Percentiles rank a stretch among this genome's conserved stretches.
Evolutionary conservation across 2,329 filamentous ascomycete genomes (phyloP).

Genomic region (Ophiostoma ulmi): DNA sequence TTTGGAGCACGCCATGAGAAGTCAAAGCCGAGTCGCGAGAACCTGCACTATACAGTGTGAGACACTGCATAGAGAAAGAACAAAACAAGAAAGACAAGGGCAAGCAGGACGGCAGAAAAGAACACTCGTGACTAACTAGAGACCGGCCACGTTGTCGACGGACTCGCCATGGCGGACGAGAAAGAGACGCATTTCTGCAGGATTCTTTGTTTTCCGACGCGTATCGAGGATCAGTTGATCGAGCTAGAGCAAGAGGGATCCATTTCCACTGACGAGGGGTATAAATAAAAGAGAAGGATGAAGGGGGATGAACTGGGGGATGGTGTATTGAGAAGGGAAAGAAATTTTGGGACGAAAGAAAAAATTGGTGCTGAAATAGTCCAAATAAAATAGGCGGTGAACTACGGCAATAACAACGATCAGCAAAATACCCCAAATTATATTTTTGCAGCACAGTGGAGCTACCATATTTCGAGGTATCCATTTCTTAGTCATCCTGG

Average conservation of each 20-base stretch:
- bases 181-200: slow-evolving; percentile 55
- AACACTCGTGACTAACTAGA: slow-evolving; percentile 51
- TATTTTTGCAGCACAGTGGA: slow-evolving; percentile 13
- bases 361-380: slow-evolving; percentile 21
- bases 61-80: slow-evolving; percentile 31
- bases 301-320: background rate
- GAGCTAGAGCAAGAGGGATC: background rate
- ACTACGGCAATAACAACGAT: background rate
- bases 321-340: background rate
- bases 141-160: slow-evolving; percentile 76
- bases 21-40: slow-evolving; percentile 75
- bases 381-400: slow-evolving; percentile 15
- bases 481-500: slow-evolving; percentile 9
- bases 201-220: slow-evolving; percentile 10
- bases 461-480: background rate
- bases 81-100: slow-evolving; percentile 29
- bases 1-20: slow-evolving; percentile 74
- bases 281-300: background rate
- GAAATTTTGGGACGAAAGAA: slow-evolving; percentile 10
- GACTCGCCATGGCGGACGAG: slow-evolving; percentile 86
- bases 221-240: background rate
- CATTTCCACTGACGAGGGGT: background rate
- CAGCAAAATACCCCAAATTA: background rate
- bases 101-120: slow-evolving; percentile 13
- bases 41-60: slow-evolving; percentile 53